A percentile compares a stretch with the other conserved stretches of the same genome.
Conservation (phyloP, 495 filamentous ascomycete species). For the Penicillium herquei region DNA sequence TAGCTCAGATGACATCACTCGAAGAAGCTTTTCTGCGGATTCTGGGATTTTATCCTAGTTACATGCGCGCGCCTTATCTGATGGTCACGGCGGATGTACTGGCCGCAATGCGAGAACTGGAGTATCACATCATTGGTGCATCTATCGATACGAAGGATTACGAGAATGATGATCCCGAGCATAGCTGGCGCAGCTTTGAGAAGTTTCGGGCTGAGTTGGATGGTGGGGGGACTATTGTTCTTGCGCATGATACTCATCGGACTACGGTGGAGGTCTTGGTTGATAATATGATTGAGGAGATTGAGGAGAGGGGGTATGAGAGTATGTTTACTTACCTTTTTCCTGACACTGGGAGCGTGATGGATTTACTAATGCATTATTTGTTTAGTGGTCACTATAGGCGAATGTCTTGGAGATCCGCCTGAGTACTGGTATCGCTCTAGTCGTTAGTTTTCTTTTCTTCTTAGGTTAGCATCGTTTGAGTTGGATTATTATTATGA, state of each 20-base stretch:
- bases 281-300: constrained; percentile 35
- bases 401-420: constrained; percentile 70
- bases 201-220: constrained; percentile 27
- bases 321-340: constrained; percentile 20
- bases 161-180: constrained; percentile 27
- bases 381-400: constrained; percentile 62
- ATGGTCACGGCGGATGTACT: constrained; percentile 28
- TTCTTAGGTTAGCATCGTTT: neutral
- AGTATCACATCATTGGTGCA: constrained; percentile 42
- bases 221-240: constrained; percentile 36
- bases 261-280: constrained; percentile 38
- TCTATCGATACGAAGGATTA: constrained; percentile 50
- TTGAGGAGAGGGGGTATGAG: constrained; percentile 29
- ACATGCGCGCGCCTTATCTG: constrained; percentile 57
- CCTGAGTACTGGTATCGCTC: constrained; percentile 61
- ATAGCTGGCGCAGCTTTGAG: constrained; percentile 29
- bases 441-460: neutral
- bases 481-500: no score
- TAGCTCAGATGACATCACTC: constrained; percentile 64
- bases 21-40: constrained; percentile 68
- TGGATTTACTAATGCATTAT: constrained; percentile 3
- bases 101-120: constrained; percentile 29
- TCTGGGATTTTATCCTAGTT: constrained; percentile 70
- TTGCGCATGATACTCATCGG: constrained; percentile 47
- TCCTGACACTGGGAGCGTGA: no score